phyloP scores from a whole-genome alignment of 306 rosid genomes.

The Myrica gale region DNA sequence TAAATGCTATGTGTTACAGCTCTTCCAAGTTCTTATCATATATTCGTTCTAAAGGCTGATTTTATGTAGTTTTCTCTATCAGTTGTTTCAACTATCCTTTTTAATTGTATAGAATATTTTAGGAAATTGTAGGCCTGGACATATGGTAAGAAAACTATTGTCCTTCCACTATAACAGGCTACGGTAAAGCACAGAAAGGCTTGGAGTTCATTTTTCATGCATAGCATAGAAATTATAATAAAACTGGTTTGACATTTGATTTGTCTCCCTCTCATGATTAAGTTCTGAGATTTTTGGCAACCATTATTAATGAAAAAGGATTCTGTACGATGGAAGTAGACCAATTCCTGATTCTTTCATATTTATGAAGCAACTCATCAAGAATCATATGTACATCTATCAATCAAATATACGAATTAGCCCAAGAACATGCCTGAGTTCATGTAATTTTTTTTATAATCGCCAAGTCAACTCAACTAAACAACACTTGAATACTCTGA shows the following conservation, averaged over 20 bases:
- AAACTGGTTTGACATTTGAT: not conserved
- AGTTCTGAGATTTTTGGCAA: not conserved
- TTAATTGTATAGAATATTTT: too few species aligned
- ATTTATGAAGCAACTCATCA: not conserved
- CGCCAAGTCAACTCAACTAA: not conserved
- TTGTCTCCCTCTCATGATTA: not conserved
- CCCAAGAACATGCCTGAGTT: not conserved
- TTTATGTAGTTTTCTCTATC: too few species aligned
- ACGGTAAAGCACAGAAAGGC: not conserved
- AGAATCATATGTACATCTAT: not conserved
- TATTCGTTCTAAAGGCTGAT: not conserved
- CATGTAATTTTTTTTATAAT: not conserved
- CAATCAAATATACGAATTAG: not conserved
- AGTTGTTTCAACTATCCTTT: not conserved
- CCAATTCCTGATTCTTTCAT: not conserved
- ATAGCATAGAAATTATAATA: not conserved
- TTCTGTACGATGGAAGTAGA: not conserved
- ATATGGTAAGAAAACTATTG: not conserved
- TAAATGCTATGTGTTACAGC: not conserved
- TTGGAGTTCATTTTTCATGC: not conserved
- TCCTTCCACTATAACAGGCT: not conserved
- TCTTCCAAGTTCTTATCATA: not conserved
- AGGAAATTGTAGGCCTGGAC: not conserved
- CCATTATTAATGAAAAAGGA: not conserved
- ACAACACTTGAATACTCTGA: not conserved